phyloP scores from a whole-genome alignment of 805 yeast genomes.

The Starmerella bombicola region DNA sequence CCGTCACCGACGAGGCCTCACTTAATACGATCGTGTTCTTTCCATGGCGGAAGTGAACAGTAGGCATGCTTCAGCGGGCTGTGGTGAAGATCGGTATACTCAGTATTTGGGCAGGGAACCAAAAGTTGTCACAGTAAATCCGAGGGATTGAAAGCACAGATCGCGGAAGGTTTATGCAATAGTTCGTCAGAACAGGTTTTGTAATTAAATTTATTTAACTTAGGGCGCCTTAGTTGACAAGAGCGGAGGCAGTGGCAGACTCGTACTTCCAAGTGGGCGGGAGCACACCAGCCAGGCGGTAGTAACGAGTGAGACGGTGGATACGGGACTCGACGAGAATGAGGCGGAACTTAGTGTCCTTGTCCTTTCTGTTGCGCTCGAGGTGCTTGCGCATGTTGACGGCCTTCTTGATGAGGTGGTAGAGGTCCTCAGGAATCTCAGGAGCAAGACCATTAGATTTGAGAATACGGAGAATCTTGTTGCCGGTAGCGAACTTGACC shows the following conservation, averaged over 20 bases:
- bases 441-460: constrained; percentile 99
- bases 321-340: constrained; percentile 99
- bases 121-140: too few species aligned
- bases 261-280: constrained; percentile 99
- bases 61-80: constrained; percentile 12
- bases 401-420: constrained; percentile 98
- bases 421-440: constrained; percentile 99
- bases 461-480: constrained; percentile 97
- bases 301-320: constrained; percentile 99
- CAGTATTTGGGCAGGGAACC: too few species aligned
- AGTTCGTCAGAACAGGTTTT: not conserved
- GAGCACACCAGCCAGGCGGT: constrained; percentile 97
- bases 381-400: constrained; percentile 99
- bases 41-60: constrained; percentile 18
- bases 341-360: constrained; percentile 99
- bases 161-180: not conserved
- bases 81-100: too few species aligned
- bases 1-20: constrained; percentile 8
- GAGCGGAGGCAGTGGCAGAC: constrained; percentile 99
- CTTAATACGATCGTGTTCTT: constrained; percentile 12
- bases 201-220: constrained; percentile 11
- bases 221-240: constrained; percentile 65
- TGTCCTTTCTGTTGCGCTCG: constrained; percentile 99
- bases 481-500: constrained; percentile 94
- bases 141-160: too few species aligned